A percentile compares a stretch with the other conserved stretches of the same genome.
Conservation (phyloP, 495 filamentous ascomycete species). For the Aspergillus indologenus region DNA sequence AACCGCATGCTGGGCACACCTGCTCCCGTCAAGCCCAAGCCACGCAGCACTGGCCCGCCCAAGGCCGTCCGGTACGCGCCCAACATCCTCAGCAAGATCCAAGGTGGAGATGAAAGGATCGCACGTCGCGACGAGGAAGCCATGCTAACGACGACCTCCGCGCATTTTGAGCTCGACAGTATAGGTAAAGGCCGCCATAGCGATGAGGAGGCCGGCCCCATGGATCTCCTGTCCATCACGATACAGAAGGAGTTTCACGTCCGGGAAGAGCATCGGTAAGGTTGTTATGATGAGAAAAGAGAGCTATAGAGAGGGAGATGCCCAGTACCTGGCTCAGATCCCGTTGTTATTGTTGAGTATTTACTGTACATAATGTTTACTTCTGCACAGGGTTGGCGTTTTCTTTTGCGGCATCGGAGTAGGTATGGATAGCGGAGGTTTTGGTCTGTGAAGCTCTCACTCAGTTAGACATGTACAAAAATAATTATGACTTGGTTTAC, state of each 20-base stretch:
- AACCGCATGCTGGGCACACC: neutral
- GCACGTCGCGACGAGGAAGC: neutral
- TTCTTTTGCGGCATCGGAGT: neutral
- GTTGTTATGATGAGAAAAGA: neutral
- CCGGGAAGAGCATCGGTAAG: constrained; percentile 1
- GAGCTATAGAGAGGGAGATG: neutral
- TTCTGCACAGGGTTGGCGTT: neutral
- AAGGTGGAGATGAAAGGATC: neutral
- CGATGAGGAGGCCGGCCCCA: neutral
- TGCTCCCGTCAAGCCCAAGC: neutral
- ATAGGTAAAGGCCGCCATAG: neutral
- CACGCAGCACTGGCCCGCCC: neutral
- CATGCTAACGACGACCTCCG: neutral
- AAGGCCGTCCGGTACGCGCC: constrained; percentile 1
- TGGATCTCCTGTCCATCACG: constrained; percentile 1
- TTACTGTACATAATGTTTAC: neutral
- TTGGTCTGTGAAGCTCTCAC: neutral
- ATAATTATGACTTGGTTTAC: too few relatives aligned
- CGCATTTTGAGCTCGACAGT: neutral
- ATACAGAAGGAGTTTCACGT: constrained; percentile 4
- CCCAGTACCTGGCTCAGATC: neutral
- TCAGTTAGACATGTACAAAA: neutral
- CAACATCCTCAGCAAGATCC: neutral
- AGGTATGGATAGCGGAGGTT: neutral
- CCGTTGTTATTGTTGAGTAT: neutral